Conservation (phyloP, 176 grass and related monocot genomes). For the Carex littledalei region DNA sequence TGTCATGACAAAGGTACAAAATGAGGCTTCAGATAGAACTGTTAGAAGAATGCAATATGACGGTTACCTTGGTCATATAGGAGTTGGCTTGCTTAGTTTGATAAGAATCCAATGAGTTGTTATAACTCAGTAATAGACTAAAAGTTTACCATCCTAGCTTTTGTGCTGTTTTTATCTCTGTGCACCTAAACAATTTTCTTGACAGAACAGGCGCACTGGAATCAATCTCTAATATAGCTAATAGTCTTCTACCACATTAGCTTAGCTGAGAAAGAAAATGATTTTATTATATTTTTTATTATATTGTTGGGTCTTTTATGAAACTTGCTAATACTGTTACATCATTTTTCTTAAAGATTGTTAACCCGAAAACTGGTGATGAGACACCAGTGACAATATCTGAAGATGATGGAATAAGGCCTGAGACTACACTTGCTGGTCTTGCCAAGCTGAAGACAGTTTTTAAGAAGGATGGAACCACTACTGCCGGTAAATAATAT, state of each 20-base stretch:
- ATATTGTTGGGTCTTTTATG: neutral
- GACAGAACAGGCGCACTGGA: neutral
- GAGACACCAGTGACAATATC: constrained; percentile 82
- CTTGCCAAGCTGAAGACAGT: constrained; percentile 82
- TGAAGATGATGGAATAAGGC: constrained; percentile 94
- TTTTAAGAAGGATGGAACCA: constrained; percentile 91
- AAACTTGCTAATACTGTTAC: neutral
- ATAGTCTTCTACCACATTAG: neutral
- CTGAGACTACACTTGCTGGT: constrained; percentile 50
- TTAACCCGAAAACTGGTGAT: constrained; percentile 91
- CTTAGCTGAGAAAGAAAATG: neutral
- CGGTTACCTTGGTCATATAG: neutral
- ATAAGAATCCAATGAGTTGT: neutral
- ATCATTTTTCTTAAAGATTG: constrained; percentile 37
- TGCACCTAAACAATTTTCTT: neutral
- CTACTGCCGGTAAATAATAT: constrained; percentile 73
- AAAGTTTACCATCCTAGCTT: neutral
- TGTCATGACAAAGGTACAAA: constrained; percentile 68
- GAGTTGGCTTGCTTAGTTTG: neutral
- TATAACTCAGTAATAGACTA: neutral
- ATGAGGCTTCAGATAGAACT: neutral
- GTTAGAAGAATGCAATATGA: neutral
- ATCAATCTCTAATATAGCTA: neutral
- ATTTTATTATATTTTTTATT: too few species aligned
- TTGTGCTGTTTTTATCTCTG: neutral